Percentiles rank a stretch among this genome's conserved stretches.
Evolutionary conservation across 139 green algal species (phyloP).

Genomic region (Pycnococcus provasolii): DNA sequence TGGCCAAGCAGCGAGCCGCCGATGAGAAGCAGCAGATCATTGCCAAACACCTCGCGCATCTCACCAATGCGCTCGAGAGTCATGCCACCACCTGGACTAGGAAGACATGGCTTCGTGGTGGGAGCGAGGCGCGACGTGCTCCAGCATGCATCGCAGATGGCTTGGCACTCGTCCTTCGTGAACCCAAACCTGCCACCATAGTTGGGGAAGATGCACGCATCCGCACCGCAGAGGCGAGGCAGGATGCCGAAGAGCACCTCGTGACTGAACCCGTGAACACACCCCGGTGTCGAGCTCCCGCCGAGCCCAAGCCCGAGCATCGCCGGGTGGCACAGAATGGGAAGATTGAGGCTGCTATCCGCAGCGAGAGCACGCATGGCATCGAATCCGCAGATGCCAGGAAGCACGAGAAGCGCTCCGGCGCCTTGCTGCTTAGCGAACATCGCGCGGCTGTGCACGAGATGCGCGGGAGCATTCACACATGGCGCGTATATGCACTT

Average conservation of each 20-base stretch:
- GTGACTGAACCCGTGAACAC: constrained; percentile 20
- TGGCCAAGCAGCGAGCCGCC: constrained; percentile 21
- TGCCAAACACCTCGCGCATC: constrained; percentile 18
- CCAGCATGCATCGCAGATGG: constrained; percentile 12
- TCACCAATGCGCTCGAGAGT: constrained; percentile 20
- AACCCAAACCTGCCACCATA: constrained; percentile 28
- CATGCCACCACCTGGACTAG: constrained; percentile 27
- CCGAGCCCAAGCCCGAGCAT: constrained; percentile 20
- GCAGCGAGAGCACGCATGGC: constrained; percentile 21
- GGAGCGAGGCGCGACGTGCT: neutral
- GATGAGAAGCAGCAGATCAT: constrained; percentile 30
- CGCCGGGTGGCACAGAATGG: constrained; percentile 30
- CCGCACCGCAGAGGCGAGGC: constrained; percentile 16
- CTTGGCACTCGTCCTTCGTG: constrained; percentile 22
- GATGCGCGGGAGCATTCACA: constrained; percentile 22
- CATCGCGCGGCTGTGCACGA: constrained; percentile 21
- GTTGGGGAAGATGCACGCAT: constrained; percentile 32
- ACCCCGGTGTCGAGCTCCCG: neutral
- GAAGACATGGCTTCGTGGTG: constrained; percentile 4
- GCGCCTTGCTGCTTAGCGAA: constrained; percentile 24
- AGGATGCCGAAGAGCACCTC: constrained; percentile 14
- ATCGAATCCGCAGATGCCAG: constrained; percentile 31
- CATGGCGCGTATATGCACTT: constrained; percentile 30
- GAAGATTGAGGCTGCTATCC: constrained; percentile 22
- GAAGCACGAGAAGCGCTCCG: constrained; percentile 29